A percentile compares a stretch with the other conserved stretches of the same genome.
Evolutionary conservation across 495 filamentous ascomycete species (phyloP).

Genomic region (Astrocystis sublimbata): DNA sequence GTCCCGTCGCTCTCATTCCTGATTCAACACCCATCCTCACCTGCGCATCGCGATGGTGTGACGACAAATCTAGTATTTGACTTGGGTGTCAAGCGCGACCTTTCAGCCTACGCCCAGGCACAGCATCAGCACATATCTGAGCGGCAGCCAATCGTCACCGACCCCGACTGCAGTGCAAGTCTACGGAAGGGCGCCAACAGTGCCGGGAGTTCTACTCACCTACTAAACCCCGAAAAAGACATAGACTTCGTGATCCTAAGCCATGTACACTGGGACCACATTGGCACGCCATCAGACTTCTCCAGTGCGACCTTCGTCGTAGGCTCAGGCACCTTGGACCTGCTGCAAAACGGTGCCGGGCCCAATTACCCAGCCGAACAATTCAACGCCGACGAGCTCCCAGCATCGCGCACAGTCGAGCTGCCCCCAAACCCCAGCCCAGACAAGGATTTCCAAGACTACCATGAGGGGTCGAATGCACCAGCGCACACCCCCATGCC

Average conservation of each 20-base stretch:
- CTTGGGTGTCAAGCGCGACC: conserved; percentile 47
- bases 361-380: conserved; percentile 30
- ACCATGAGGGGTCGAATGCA: conserved; percentile 1
- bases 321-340: conserved; percentile 45
- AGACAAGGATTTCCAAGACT: background rate
- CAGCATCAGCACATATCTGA: conserved; percentile 42
- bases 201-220: background rate
- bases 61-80: conserved; percentile 49
- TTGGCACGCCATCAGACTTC: conserved; percentile 51
- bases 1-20: conserved; percentile 45
- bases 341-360: conserved; percentile 36
- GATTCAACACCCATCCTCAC: conserved; percentile 27
- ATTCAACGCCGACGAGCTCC: conserved; percentile 36
- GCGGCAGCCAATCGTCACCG: conserved; percentile 39
- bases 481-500: conserved; percentile 23
- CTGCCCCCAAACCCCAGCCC: conserved; percentile 22
- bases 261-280: conserved; percentile 58
- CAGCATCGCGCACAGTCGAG: conserved; percentile 28
- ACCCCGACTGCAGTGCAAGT: conserved; percentile 40
- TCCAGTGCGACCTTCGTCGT: conserved; percentile 45
- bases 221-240: conserved; percentile 28
- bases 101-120: conserved; percentile 37
- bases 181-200: conserved; percentile 23
- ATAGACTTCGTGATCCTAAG: conserved; percentile 49
- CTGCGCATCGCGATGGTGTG: conserved; percentile 6